Percentiles rank a stretch among this genome's conserved stretches.
phyloP scores from a whole-genome alignment of 495 filamentous ascomycete genomes.

The Lepidopterella palustris region DNA sequence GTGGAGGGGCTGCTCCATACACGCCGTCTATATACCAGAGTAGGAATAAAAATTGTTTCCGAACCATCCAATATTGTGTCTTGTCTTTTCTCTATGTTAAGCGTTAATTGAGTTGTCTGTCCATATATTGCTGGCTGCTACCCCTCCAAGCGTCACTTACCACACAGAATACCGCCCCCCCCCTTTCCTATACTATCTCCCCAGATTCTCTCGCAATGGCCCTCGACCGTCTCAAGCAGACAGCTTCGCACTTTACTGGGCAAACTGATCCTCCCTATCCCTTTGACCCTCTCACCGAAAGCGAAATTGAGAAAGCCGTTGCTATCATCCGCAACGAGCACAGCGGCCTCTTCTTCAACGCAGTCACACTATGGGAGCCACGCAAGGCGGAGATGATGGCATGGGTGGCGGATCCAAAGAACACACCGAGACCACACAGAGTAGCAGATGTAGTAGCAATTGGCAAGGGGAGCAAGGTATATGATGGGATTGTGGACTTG shows the following conservation, averaged over 20 bases:
- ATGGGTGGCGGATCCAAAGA: constrained; percentile 64
- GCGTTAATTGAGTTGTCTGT: not conserved
- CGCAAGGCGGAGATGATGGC: constrained; percentile 79
- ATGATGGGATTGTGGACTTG: constrained; percentile 78
- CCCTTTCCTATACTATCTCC: not conserved
- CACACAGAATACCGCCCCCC: not conserved
- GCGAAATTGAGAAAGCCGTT: constrained; percentile 73
- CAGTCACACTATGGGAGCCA: constrained; percentile 81
- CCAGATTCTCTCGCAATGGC: constrained; percentile 44
- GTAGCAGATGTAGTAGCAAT: constrained; percentile 85
- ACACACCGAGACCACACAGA: constrained; percentile 57
- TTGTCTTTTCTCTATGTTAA: not conserved
- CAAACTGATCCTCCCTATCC: constrained; percentile 59
- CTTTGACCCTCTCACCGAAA: constrained; percentile 71
- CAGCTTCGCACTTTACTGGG: constrained; percentile 58
- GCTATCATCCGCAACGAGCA: constrained; percentile 63
- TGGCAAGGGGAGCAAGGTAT: constrained; percentile 69
- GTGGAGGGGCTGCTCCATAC: not conserved
- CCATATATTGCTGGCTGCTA: not conserved
- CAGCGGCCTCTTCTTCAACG: constrained; percentile 74
- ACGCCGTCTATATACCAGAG: not conserved
- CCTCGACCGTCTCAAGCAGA: constrained; percentile 61
- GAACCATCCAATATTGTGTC: not conserved
- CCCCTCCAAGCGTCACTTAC: not conserved
- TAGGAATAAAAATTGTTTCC: constrained; percentile 2